A percentile compares a stretch with the other conserved stretches of the same genome.
Evolutionary conservation across 2,329 filamentous ascomycete genomes (phyloP).

Genomic region (Dactylella cylindrospora): DNA sequence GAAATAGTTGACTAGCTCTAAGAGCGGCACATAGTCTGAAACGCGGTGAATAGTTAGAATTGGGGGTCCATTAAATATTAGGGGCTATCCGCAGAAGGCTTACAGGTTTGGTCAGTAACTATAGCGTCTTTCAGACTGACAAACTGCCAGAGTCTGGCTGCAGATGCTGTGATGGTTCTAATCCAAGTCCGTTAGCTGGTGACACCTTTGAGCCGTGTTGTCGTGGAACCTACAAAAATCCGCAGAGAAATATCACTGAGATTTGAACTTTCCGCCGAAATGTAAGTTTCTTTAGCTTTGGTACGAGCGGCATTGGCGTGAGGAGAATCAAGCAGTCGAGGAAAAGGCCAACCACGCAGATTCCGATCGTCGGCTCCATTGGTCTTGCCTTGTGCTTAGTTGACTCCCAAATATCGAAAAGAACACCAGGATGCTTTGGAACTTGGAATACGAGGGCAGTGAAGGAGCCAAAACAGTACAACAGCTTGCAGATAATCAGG

Average conservation of each 20-base stretch:
- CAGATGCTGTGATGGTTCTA: conserved; percentile 40
- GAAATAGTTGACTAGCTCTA: conserved; percentile 39
- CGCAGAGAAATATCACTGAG: conserved; percentile 32
- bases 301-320: conserved; percentile 29
- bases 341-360: conserved; percentile 27
- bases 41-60: background rate
- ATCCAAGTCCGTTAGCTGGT: background rate
- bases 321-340: conserved; percentile 33
- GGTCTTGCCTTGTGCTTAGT: conserved; percentile 25
- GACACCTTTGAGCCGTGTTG: background rate
- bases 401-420: conserved; percentile 40
- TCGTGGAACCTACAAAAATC: conserved; percentile 20
- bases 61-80: background rate
- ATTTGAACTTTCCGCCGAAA: conserved; percentile 22
- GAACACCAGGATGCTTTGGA: conserved; percentile 23
- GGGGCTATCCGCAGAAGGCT: background rate
- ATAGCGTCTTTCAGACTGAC: conserved; percentile 20
- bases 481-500: conserved; percentile 24
- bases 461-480: conserved; percentile 32
- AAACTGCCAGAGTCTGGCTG: conserved; percentile 28
- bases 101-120: conserved; percentile 38
- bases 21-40: conserved; percentile 30
- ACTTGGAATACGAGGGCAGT: conserved; percentile 34
- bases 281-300: conserved; percentile 26
- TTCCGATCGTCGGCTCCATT: conserved; percentile 31